Evolutionary conservation across 2,329 filamentous ascomycete species (phyloP), one percentile per base, ranked within the genome.

Genomic region (Cercospora janseana): DNA sequence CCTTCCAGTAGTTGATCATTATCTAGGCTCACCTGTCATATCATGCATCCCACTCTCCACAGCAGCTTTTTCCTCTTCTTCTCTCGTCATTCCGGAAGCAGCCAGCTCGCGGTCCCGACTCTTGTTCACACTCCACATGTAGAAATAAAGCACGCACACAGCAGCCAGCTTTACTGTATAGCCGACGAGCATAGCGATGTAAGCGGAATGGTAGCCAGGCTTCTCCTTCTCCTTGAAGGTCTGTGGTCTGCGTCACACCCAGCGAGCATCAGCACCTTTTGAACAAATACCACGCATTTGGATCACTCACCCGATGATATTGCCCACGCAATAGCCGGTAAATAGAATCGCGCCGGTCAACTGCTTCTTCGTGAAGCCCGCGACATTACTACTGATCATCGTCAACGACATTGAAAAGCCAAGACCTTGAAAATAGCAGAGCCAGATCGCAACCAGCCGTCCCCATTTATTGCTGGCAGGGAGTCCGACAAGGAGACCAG

Each of bases 41-140:
- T 80, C 78, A 54, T 73, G 68, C 78, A 81, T 80, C 1, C 77
- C 78, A 46, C 67, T 70, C 60, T 81, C 77, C 26, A 81, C 72
- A 0, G 75, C 78, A 31, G 74, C 72, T 40, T 68, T 72, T 58
- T 78, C 76, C 34, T 75, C 71, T 24, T 75, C 72, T 3, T 69
- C 67, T 15, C 57, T 58, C 6, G 61, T 52, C 18, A 56, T 48
- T 3, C 67, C 68, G 28, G 61, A 61, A 15, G 57, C 50, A 1
- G 63, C 68, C 4, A 70, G 74, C 34, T 75, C 74, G 0, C 71
- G 63, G 61, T 82, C 79, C 18, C 79, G 66, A 51, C 72, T 74
- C 63, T 77, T 78, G 62, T 82, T 82, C 10, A 71, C 71, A 2
- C 66, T 60, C 58, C 69, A 78, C 79, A 81, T 81, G 56, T 80